A percentile compares a stretch with the other conserved stretches of the same genome.
Evolutionary conservation across 2,329 filamentous ascomycete species (phyloP).

Genomic region (Claviceps purpurea): DNA sequence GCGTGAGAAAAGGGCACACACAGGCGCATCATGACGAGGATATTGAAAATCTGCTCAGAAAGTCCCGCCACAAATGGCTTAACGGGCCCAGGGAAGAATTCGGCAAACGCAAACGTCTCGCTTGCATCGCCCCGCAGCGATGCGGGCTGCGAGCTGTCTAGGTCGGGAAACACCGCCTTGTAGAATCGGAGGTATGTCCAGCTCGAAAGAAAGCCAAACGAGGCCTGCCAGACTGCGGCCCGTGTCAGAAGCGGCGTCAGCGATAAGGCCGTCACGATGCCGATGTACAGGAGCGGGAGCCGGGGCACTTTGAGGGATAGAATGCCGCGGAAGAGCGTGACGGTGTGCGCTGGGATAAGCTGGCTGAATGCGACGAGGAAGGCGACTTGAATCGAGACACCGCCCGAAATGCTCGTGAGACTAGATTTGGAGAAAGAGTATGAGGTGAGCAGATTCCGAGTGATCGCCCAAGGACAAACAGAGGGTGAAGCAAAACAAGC

Average conservation of each 20-base stretch:
- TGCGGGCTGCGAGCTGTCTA: conserved; percentile 46
- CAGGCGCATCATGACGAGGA: conserved; percentile 61
- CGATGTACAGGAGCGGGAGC: conserved; percentile 60
- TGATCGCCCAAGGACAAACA: neutral
- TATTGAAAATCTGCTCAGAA: conserved; percentile 59
- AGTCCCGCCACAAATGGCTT: conserved; percentile 66
- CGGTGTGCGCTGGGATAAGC: conserved; percentile 91
- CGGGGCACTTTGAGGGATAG: conserved; percentile 74
- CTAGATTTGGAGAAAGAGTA: conserved; percentile 25
- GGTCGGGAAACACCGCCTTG: conserved; percentile 60
- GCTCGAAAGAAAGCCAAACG: conserved; percentile 71
- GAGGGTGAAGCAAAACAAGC: neutral
- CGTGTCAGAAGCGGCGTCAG: conserved; percentile 47
- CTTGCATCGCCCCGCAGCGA: conserved; percentile 78
- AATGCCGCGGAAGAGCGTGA: conserved; percentile 80
- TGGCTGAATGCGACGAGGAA: conserved; percentile 98
- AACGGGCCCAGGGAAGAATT: conserved; percentile 79
- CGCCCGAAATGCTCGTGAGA: conserved; percentile 72
- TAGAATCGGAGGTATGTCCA: conserved; percentile 97
- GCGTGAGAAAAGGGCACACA: conserved; percentile 77
- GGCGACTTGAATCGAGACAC: conserved; percentile 76
- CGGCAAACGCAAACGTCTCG: conserved; percentile 90
- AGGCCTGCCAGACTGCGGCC: conserved; percentile 65
- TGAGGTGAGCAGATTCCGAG: no score
- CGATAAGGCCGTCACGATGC: conserved; percentile 53